Base-by-base conservation (phyloP, 257 asterid genomes). In the Scutellaria minor region DNA sequence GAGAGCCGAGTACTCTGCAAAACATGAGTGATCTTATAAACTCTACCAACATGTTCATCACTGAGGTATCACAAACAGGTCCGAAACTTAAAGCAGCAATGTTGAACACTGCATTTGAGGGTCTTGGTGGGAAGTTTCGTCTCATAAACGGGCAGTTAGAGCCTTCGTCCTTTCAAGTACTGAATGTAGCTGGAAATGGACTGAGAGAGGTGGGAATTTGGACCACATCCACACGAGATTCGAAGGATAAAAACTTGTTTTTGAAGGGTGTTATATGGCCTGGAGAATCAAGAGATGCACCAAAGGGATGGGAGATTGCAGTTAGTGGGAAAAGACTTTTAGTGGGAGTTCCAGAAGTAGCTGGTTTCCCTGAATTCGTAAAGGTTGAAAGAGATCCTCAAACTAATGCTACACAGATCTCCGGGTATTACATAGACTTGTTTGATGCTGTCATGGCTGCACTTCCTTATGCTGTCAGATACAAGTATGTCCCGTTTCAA, bases 301-400 rank as follows among this genome's bases (percentile, higher is more conserved):
- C 93, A 4, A 81, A 76, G 70, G 93, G 90, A 14, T 85, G 88
- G 87, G 83, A 78, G 64, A 54, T 83, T 71, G 81, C 93, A 3
- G 42, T 71, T 6, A 68, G 75, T 46, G 92, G 82, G 31, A 75
- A 75, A 46, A 83, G 70, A 74, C 75, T 84, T 7, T 77, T 63
- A 64, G 72, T 87, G 55, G 88, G 88, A 31, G 79, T 87, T 62
- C 88, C 90, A 1, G 68, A 40, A 7, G 70, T 65, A 22, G 47
- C 31, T 4, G 88, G 85, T 7, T 76, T 72, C 56, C 20, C 42
- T 5, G 78, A 78, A 14, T 77, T 82, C 58, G 76, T 82, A 6
- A 73, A 61, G 48, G 81, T 87, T 6, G 64, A 70, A 68, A 84
- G 44, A 31, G 81, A 87, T 53, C 65, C 72, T 47, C 57, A 68